These are phyloP conservation scores for Podospora fimiseda DNA, from an alignment of 495 filamentous ascomycete genomes.

Conservation along the genomic window DNA sequence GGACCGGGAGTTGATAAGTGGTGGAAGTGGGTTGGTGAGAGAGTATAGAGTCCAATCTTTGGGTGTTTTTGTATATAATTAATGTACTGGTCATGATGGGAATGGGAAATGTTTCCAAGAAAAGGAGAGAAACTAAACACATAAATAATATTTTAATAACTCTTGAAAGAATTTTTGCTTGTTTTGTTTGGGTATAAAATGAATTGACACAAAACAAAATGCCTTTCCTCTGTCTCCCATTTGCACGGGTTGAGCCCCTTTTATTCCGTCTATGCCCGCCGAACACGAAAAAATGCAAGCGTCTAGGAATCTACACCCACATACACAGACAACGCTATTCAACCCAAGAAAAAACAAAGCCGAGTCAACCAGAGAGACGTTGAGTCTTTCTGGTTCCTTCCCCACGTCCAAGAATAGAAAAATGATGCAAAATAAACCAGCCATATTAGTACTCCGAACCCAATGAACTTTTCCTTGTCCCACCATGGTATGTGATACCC, in stretches of 20 bases:
- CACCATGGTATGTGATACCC: neutral
- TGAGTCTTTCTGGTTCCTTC: constrained; percentile 17
- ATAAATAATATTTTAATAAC: neutral
- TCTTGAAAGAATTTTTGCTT: too few relatives aligned
- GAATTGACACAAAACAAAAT: constrained; percentile 4
- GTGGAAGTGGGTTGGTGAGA: constrained; percentile 74
- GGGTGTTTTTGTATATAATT: neutral
- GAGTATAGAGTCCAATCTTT: constrained; percentile 9
- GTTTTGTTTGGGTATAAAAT: constrained; percentile 19
- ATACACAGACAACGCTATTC: too few relatives aligned
- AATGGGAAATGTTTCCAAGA: neutral
- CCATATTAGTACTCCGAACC: neutral
- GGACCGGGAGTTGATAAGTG: constrained; percentile 66
- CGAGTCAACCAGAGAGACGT: constrained; percentile 12
- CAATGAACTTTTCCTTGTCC: neutral
- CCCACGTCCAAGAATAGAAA: constrained; percentile 3
- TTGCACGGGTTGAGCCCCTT: constrained; percentile 26
- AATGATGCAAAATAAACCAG: neutral
- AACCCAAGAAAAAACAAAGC: too few relatives aligned
- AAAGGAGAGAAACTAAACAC: neutral
- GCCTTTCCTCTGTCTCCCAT: constrained; percentile 12
- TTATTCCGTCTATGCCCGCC: neutral
- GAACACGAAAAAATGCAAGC: neutral
- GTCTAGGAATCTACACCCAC: too few relatives aligned
- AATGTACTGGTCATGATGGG: too few relatives aligned